Evolutionary conservation across 2,329 filamentous ascomycete species (phyloP).

Genomic region (Colletotrichum australisinense): DNA sequence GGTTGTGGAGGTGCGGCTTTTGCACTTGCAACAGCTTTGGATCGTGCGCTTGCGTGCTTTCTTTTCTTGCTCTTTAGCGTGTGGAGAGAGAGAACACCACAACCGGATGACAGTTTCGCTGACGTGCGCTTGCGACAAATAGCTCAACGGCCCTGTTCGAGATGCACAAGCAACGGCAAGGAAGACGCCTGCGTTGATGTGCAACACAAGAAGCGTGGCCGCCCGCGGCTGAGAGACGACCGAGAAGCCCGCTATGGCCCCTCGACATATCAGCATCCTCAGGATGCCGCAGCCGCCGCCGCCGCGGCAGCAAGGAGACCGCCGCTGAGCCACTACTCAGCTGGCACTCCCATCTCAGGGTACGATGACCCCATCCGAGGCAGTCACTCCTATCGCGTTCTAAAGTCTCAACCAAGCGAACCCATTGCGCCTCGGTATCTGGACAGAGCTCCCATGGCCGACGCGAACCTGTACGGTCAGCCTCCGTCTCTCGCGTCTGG

Average conservation of each 20-base stretch:
- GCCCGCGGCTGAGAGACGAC: slow-evolving; percentile 81
- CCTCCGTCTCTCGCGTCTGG: slow-evolving; percentile 54
- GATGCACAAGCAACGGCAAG: slow-evolving; percentile 83
- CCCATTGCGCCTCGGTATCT: slow-evolving; percentile 60
- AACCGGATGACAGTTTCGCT: slow-evolving; percentile 13
- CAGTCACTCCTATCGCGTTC: slow-evolving; percentile 61
- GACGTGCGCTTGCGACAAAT: slow-evolving; percentile 35
- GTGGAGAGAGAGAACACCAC: too few relatives aligned
- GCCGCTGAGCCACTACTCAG: slow-evolving; percentile 62
- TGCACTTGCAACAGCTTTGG: slow-evolving; percentile 9
- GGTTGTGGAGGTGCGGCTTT: not conserved
- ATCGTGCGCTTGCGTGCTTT: not conserved
- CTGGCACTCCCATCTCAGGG: slow-evolving; percentile 54
- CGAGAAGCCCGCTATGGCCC: slow-evolving; percentile 69
- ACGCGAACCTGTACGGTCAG: slow-evolving; percentile 61
- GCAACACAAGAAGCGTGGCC: slow-evolving; percentile 86
- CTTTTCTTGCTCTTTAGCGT: not conserved
- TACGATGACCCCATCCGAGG: slow-evolving; percentile 60
- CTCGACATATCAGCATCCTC: slow-evolving; percentile 56
- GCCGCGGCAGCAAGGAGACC: slow-evolving; percentile 50
- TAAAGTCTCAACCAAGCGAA: slow-evolving; percentile 66
- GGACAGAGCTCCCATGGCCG: slow-evolving; percentile 61
- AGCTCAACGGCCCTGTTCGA: slow-evolving; percentile 82
- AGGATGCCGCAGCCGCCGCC: slow-evolving; percentile 54
- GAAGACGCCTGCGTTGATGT: slow-evolving; percentile 85